phyloP scores from a whole-genome alignment of 78 protist species.

The Chrysochromulina parva region DNA sequence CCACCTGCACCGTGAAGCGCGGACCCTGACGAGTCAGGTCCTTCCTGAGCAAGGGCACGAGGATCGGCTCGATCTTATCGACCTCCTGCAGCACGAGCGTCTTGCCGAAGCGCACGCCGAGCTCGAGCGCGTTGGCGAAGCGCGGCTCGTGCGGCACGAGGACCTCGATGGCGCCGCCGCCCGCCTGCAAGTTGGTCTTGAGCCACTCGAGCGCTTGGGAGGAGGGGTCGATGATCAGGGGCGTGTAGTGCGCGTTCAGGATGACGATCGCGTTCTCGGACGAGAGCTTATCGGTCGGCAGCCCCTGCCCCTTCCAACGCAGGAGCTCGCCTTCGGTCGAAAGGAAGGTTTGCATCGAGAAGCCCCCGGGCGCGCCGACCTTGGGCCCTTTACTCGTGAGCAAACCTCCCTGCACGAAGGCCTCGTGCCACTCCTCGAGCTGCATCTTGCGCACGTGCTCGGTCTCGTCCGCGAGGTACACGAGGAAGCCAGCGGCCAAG shows the following conservation, averaged over 20 bases:
- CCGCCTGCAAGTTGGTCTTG: constrained; percentile 13
- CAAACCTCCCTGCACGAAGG: background rate
- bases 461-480: constrained; percentile 58
- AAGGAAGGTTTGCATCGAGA: constrained; percentile 37
- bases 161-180: constrained; percentile 41
- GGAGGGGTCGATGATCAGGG: constrained; percentile 84
- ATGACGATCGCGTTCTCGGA: constrained; percentile 79
- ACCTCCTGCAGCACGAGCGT: constrained; percentile 79
- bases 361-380: background rate
- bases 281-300: constrained; percentile 78
- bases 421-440: constrained; percentile 29
- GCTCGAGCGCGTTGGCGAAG: constrained; percentile 73
- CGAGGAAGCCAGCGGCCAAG: constrained; percentile 59
- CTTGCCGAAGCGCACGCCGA: constrained; percentile 92
- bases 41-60: constrained; percentile 66
- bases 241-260: background rate
- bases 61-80: constrained; percentile 72
- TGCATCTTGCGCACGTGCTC: constrained; percentile 53
- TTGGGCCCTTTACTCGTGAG: background rate
- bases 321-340: constrained; percentile 66
- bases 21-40: constrained; percentile 42
- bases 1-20: constrained; percentile 65
- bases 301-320: constrained; percentile 74
- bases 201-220: constrained; percentile 77
- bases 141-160: constrained; percentile 51